These are phyloP conservation scores for Calonectria ilicicola DNA, from an alignment of 2,329 filamentous ascomycete species.

Conservation along the genomic window DNA sequence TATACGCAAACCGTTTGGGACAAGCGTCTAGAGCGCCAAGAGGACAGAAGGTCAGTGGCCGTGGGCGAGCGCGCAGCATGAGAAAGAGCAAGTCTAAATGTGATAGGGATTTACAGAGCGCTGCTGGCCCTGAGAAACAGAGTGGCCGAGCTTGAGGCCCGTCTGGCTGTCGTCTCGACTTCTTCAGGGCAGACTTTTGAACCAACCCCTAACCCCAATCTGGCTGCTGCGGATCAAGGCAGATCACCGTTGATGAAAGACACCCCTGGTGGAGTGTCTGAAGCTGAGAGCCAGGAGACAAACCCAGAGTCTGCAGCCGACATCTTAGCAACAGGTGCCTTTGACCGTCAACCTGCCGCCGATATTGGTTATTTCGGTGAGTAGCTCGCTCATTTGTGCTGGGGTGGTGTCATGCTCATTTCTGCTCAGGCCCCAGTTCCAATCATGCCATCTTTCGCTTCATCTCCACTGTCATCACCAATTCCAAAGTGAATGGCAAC, in stretches of 20 bases:
- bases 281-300: conserved; percentile 12
- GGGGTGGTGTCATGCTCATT: neutral
- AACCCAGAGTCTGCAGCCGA: conserved; percentile 41
- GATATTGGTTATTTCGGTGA: conserved; percentile 45
- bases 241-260: conserved; percentile 14
- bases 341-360: conserved; percentile 40
- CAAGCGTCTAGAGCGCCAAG: conserved; percentile 39
- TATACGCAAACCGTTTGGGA: conserved; percentile 38
- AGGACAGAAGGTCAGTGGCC: conserved; percentile 32
- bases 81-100: neutral
- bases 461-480: conserved; percentile 41
- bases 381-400: neutral
- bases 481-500: conserved; percentile 31
- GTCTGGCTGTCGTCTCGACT: conserved; percentile 25
- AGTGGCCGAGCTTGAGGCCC: conserved; percentile 38
- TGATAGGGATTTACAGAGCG: conserved; percentile 12
- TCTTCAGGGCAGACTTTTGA: neutral
- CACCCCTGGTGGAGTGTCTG: conserved; percentile 6
- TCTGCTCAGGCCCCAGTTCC: conserved; percentile 41
- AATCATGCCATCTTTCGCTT: conserved; percentile 47
- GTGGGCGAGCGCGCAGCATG: neutral
- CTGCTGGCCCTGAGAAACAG: conserved; percentile 30
- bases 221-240: neutral
- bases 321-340: conserved; percentile 42
- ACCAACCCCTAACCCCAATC: neutral